Evolutionary conservation across 2,329 filamentous ascomycete genomes (phyloP), one percentile per base, ranked within the genome.

Genomic region (Fusarium devonianum): DNA sequence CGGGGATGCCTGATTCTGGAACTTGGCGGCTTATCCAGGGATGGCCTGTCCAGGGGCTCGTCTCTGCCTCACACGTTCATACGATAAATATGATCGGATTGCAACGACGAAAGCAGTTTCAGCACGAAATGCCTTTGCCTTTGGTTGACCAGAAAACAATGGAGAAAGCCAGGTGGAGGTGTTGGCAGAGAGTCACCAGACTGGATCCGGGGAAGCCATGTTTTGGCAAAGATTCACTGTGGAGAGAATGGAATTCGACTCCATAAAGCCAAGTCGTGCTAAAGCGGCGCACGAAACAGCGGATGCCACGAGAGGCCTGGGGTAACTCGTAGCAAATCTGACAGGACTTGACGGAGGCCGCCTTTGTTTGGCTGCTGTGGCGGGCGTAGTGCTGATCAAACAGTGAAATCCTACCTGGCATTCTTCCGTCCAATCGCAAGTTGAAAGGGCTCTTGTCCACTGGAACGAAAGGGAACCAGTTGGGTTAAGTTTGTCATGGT

Each of bases 391-490:
- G 56, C 42, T 52, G 44, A 40, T 54, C 36, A 44, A 50, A 50
- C 41, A 56, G 25, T 23, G 40, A 28, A 30, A 47, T 47, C 48
- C 13, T 48, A 51, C 51, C 30, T 49, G 42, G 42, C 12, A 44
- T 35, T 35, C 37, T 33, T 25, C 28, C 41, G 25, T 16, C 56
- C 56, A 59, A 60, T 60, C 32, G 39, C 37, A 42, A 21, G 9
- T 16, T n/a, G 38, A 25, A 34, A 37, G 14, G 42, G 41, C 18
- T 21, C 25, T 40, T 35, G 41, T 41, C 29, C 22, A 16, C 41
- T 59, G 45, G 58, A 59, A 52, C 55, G 25, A 49, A 26, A 54
- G 30, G 38, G 49, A 36, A n/a, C n/a, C n/a, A n/a, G n/a, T n/a
- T n/a, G n/a, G n/a, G n/a, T n/a, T n/a, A n/a, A n/a, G n/a, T 28